phyloP scores from a whole-genome alignment of 1,139 yeast species.

The Suhomyces kunorum region DNA sequence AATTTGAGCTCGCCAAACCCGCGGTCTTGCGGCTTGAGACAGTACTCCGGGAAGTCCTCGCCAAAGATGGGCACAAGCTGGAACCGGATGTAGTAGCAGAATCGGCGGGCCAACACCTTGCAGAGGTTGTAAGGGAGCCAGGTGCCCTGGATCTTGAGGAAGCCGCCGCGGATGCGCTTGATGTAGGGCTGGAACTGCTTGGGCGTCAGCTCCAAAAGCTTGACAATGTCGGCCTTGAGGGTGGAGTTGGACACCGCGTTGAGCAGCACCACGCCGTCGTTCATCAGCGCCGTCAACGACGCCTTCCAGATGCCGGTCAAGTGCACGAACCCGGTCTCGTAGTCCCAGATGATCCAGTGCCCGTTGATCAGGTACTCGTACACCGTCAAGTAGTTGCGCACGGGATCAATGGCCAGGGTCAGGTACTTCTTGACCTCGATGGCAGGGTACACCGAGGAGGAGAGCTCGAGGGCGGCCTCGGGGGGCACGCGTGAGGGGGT shows the following conservation, averaged over 20 bases:
- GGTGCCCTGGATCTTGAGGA: constrained; percentile 90
- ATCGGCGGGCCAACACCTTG: constrained; percentile 64
- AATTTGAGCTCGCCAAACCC: constrained; percentile 68
- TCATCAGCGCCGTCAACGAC: constrained; percentile 41
- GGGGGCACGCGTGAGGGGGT: constrained; percentile 22
- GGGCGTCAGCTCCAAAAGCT: constrained; percentile 71
- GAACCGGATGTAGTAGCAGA: constrained; percentile 76
- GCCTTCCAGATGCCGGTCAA: constrained; percentile 89
- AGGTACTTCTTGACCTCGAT: constrained; percentile 67
- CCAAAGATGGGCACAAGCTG: constrained; percentile 84
- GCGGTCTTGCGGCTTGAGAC: constrained; percentile 62
- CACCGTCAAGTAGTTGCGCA: constrained; percentile 68
- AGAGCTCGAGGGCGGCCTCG: constrained; percentile 27
- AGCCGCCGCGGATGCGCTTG: constrained; percentile 86
- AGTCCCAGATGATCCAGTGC: constrained; percentile 85
- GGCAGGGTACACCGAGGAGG: constrained; percentile 35
- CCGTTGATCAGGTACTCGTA: constrained; percentile 67
- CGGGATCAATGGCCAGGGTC: constrained; percentile 59
- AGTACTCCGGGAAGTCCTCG: constrained; percentile 63
- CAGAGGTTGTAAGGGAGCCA: constrained; percentile 84
- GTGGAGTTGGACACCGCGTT: constrained; percentile 26
- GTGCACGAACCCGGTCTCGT: constrained; percentile 84
- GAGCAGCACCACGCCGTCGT: constrained; percentile 11
- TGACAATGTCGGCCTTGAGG: constrained; percentile 74
- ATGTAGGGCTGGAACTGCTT: constrained; percentile 62